Base-by-base conservation (phyloP, 768 basidiomycete species). In the Tylopilus sp. region DNA sequence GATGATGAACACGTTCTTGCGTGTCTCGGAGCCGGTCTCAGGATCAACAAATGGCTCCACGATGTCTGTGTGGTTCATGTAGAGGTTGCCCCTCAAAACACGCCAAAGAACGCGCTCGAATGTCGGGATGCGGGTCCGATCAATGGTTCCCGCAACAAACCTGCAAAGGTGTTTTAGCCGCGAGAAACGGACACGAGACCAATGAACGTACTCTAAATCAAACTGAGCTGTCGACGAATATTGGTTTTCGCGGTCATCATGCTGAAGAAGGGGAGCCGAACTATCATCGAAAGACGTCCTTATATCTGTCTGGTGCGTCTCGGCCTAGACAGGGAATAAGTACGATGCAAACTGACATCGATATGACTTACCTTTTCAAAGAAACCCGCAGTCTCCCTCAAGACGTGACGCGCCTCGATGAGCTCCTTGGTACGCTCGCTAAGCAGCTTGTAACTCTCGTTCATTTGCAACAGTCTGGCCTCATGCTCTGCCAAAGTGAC, bases 1-100 rank as follows among this genome's bases (percentile, higher is more conserved):
- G 66, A 99, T 98, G 73, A 99, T 95, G 75, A 99, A 99, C 36
- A 98, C 97, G 62, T 98, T 94, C 80, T 98, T 99, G 75, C 89
- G 83, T 20, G 88, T 89, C 73, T 95, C 90, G 18, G 72, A 75
- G 31, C 86, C 88, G 0, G 90, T 90, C 20, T 76, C 78, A 13
- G 94, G 88, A 65, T 98, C 92, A 51, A 92, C 78, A 62, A 98
- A 97, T 6, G 92, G 88, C 58, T 95, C 91, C 35, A 80, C 78
- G 59, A 99, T 98, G 70, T 98, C 95, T 48, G 86, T 91, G 70
- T 93, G 88, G 72, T 98, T 99, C 95, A 99, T 98, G 75, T 95
- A 99, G 20, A 99, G 77, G 68, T 99, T 98, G 44, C 97, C 97
- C 52, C 97, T 86, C 18, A 98, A 79, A 30, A 98, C 91, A 59